These are phyloP conservation scores for Taiozyma onychis DNA, from an alignment of 1,139 yeast species.

Conservation along the genomic window DNA sequence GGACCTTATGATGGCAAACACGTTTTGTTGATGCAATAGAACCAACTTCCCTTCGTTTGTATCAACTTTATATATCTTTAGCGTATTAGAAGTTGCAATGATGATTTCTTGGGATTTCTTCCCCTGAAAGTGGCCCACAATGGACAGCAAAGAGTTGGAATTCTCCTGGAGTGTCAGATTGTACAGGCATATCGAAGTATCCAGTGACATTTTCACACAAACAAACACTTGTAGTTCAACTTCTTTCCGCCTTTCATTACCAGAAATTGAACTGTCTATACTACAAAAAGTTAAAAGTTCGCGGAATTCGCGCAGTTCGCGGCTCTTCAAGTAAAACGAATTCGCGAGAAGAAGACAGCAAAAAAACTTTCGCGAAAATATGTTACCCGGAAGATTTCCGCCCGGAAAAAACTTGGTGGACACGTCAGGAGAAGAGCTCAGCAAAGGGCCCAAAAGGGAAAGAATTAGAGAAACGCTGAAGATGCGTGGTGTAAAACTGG, in stretches of 20 bases:
- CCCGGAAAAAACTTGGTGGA: neutral
- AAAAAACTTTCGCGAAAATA: neutral
- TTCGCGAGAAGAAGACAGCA: neutral
- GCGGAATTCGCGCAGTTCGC: neutral
- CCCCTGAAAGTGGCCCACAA: conserved; percentile 67
- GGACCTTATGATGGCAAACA: conserved; percentile 56
- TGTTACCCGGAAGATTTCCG: neutral
- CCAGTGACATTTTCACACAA: conserved; percentile 12
- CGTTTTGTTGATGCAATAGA: conserved; percentile 37
- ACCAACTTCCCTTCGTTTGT: conserved; percentile 50
- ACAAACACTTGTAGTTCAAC: neutral
- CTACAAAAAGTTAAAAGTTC: neutral
- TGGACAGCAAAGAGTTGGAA: conserved; percentile 44
- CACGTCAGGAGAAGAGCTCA: neutral
- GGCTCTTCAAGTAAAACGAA: neutral
- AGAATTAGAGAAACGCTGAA: neutral
- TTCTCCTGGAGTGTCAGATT: conserved; percentile 62
- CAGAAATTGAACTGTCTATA: neutral
- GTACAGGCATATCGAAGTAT: conserved; percentile 44
- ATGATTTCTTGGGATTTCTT: conserved; percentile 60
- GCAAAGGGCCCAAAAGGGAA: neutral
- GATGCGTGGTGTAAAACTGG: too few relatives aligned
- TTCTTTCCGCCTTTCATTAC: neutral
- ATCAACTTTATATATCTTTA: conserved; percentile 41
- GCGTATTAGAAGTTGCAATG: conserved; percentile 48